phyloP scores from a whole-genome alignment of 345 rosid species.

The Balakata baccata region DNA sequence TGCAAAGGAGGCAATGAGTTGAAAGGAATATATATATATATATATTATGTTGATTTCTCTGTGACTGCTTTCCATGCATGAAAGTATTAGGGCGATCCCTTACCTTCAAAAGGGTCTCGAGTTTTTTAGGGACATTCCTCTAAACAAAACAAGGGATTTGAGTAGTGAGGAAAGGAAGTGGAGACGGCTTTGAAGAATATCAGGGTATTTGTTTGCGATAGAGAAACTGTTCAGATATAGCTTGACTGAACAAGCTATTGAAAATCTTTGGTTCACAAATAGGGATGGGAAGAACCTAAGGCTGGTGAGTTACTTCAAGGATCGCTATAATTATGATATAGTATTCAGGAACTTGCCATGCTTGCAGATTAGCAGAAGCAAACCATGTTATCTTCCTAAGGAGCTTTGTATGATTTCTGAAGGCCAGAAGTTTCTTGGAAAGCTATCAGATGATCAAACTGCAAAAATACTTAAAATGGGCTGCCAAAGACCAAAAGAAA shows the following conservation, averaged over 20 bases:
- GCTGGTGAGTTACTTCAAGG: conserved; percentile 78
- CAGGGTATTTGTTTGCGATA: conserved; percentile 83
- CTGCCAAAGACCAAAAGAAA: conserved; percentile 81
- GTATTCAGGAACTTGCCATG: conserved; percentile 82
- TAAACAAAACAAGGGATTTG: conserved; percentile 61
- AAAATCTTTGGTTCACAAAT: conserved; percentile 70
- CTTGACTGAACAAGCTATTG: conserved; percentile 70
- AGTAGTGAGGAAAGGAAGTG: conserved; percentile 76
- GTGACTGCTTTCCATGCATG: conserved; percentile 87
- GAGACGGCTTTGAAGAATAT: conserved; percentile 78
- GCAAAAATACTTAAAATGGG: conserved; percentile 88
- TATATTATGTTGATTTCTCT: conserved; percentile 84
- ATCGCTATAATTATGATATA: conserved; percentile 73
- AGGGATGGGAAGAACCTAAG: conserved; percentile 72
- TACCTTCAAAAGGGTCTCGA: conserved; percentile 84
- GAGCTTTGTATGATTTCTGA: conserved; percentile 94
- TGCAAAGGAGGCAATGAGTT: too few relatives aligned
- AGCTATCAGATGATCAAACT: conserved; percentile 94
- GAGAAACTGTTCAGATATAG: conserved; percentile 90
- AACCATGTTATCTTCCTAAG: conserved; percentile 95
- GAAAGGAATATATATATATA: too few relatives aligned
- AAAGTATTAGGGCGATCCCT: conserved; percentile 80
- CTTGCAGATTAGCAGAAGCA: conserved; percentile 84
- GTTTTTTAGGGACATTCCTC: conserved; percentile 71
- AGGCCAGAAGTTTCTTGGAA: conserved; percentile 97